Conservation (phyloP, 225 moss, liverwort and hornwort species). For the Anthoceros angustus region DNA sequence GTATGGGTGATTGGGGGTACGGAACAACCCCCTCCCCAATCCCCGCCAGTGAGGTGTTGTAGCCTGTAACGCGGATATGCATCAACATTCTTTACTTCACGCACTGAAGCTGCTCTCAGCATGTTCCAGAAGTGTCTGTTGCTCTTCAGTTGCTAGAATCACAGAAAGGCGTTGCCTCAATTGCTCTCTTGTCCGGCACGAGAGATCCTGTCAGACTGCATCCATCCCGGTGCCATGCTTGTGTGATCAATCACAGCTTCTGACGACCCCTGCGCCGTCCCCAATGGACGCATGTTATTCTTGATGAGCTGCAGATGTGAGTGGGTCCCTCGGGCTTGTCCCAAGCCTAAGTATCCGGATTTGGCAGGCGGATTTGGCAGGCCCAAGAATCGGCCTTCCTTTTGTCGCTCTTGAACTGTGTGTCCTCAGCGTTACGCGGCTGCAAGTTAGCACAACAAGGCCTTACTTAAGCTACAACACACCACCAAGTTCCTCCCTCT, state of each 20-base stretch:
- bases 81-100: not conserved
- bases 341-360: not conserved
- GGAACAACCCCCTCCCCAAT: too few relatives aligned
- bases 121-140: not conserved
- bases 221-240: too few relatives aligned
- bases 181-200: too few relatives aligned
- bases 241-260: too few relatives aligned
- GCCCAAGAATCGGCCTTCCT: not conserved
- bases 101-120: not conserved
- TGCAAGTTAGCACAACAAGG: too few relatives aligned
- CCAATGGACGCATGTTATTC: not conserved
- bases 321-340: conserved; percentile 1
- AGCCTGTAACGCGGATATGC: not conserved
- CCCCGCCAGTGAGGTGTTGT: too few relatives aligned
- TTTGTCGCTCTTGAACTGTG: not conserved
- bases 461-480: too few relatives aligned
- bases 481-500: too few relatives aligned
- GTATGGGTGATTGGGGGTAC: too few relatives aligned
- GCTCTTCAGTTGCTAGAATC: not conserved
- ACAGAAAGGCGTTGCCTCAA: not conserved
- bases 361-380: not conserved
- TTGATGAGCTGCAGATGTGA: not conserved
- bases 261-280: too few relatives aligned
- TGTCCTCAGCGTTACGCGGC: not conserved
- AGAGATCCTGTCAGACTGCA: too few relatives aligned